phyloP scores from a whole-genome alignment of 1,139 yeast genomes.

The Zygosaccharomyces sapae region DNA sequence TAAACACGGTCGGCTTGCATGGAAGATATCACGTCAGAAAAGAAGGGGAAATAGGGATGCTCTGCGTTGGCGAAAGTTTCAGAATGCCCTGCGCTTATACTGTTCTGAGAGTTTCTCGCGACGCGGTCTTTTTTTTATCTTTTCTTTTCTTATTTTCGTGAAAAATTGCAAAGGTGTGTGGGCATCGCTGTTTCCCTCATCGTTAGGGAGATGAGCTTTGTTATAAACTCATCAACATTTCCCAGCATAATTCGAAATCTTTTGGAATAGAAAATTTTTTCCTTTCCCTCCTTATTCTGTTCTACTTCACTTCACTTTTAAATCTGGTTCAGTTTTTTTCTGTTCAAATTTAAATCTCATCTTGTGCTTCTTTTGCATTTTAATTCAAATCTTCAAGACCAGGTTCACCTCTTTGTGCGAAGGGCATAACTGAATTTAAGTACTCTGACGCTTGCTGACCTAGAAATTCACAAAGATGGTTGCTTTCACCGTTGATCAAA shows the following conservation, averaged over 20 bases:
- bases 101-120: slow-evolving; percentile 14
- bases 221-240: not conserved
- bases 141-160: slow-evolving; percentile 3
- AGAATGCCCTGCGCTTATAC: slow-evolving; percentile 7
- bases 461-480: slow-evolving; percentile 32
- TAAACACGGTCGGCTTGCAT: not conserved
- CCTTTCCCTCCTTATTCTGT: not conserved
- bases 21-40: not conserved
- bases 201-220: slow-evolving; percentile 1
- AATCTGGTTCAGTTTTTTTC: slow-evolving; percentile 1
- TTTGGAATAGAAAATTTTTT: slow-evolving; percentile 5
- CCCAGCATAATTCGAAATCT: not conserved
- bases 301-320: not conserved
- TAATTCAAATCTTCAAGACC: slow-evolving; percentile 1
- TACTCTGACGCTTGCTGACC: slow-evolving; percentile 6
- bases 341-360: not conserved
- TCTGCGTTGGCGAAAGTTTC: slow-evolving; percentile 5
- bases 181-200: slow-evolving; percentile 5
- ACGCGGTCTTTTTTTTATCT: slow-evolving; percentile 14
- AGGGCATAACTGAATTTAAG: slow-evolving; percentile 12
- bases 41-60: not conserved
- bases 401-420: slow-evolving; percentile 13
- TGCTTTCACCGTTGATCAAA: slow-evolving; percentile 60
- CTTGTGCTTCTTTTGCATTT: slow-evolving; percentile 1
- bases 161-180: slow-evolving; percentile 9